Conservation (phyloP, 1,139 yeast species). For the Meyerozyma athensensis region DNA sequence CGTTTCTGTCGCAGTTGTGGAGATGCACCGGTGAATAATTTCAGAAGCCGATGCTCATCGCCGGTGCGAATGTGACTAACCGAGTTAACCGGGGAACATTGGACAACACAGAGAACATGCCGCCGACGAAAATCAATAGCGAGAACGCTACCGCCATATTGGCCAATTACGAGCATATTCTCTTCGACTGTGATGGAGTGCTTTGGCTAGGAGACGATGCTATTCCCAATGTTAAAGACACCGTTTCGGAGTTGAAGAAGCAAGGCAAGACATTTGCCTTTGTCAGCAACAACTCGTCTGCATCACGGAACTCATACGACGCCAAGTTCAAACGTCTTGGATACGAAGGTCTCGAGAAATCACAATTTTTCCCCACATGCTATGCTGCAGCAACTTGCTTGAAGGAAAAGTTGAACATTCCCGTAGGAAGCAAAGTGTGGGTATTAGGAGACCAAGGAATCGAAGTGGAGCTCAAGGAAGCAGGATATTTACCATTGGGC, state of each 20-base stretch:
- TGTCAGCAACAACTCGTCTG: constrained; percentile 39
- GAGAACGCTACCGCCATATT: constrained; percentile 52
- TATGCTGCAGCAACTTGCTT: constrained; percentile 32
- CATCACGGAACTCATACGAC: constrained; percentile 30
- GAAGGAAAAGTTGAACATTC: constrained; percentile 20
- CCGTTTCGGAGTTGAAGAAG: constrained; percentile 51
- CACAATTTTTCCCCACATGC: constrained; percentile 34
- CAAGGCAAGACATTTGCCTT: constrained; percentile 29
- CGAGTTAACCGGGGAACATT: background rate
- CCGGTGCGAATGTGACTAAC: constrained; percentile 1
- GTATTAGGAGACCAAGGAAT: constrained; percentile 84
- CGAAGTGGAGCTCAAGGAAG: constrained; percentile 60
- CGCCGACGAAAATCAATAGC: constrained; percentile 12
- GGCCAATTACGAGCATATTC: constrained; percentile 66
- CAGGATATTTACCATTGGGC: constrained; percentile 70
- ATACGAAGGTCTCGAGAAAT: constrained; percentile 24
- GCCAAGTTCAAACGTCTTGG: constrained; percentile 31
- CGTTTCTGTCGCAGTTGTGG: background rate
- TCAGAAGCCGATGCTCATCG: no score
- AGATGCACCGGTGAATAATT: no score
- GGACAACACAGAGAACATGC: background rate
- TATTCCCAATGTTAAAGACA: constrained; percentile 68
- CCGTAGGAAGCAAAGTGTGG: constrained; percentile 53
- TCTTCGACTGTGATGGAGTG: constrained; percentile 94
- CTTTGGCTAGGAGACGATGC: constrained; percentile 78